A percentile compares a stretch with the other conserved stretches of the same genome.
phyloP scores from a whole-genome alignment of 306 rosid species.

The Rosa persica region DNA sequence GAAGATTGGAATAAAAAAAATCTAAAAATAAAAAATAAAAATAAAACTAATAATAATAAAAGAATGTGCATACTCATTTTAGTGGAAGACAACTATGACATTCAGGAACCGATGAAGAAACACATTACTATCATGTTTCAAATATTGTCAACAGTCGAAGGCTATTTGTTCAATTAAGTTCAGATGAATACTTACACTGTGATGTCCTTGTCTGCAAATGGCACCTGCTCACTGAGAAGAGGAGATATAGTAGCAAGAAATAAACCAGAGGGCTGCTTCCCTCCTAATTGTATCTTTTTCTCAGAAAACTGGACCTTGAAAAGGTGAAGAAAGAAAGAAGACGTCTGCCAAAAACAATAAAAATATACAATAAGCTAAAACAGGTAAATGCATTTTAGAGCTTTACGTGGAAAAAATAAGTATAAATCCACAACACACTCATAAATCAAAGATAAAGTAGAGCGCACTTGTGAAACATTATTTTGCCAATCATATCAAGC shows the following conservation, averaged over 20 bases:
- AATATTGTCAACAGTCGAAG: slow-evolving; percentile 19
- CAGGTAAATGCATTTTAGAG: slow-evolving; percentile 5
- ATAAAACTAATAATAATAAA: too few species aligned
- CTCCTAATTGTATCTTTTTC: slow-evolving; percentile 73
- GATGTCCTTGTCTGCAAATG: slow-evolving; percentile 62
- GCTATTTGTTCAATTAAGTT: slow-evolving; percentile 11
- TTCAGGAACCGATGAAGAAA: background rate
- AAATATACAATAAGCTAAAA: slow-evolving; percentile 28
- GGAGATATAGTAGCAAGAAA: slow-evolving; percentile 68
- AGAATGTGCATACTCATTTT: background rate
- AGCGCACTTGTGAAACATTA: background rate
- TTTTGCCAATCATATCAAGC: background rate
- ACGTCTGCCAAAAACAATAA: slow-evolving; percentile 61
- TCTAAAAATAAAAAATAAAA: background rate
- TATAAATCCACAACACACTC: background rate
- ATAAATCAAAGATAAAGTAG: slow-evolving; percentile 5
- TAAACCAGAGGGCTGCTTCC: slow-evolving; percentile 88
- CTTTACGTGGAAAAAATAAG: slow-evolving; percentile 8
- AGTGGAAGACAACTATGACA: background rate
- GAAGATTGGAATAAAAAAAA: background rate
- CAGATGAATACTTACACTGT: slow-evolving; percentile 62
- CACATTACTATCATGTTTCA: background rate
- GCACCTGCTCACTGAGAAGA: slow-evolving; percentile 82
- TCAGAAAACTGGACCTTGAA: slow-evolving; percentile 81
- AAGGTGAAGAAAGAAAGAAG: slow-evolving; percentile 85